A percentile compares a stretch with the other conserved stretches of the same genome.
Conservation (phyloP, 345 rosid genomes). For the Rhodamnia rubescens region DNA sequence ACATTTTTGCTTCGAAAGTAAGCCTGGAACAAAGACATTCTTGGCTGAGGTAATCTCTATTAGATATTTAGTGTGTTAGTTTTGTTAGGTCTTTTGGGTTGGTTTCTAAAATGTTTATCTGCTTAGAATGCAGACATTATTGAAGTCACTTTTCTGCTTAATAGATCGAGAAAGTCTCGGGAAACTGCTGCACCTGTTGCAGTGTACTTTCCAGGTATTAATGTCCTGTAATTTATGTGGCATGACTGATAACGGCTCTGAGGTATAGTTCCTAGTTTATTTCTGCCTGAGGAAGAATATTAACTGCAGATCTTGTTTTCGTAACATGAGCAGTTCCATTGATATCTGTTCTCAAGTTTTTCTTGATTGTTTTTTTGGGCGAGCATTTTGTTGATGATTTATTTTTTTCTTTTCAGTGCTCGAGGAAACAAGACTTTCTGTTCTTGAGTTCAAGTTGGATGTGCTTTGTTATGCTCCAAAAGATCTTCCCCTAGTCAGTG, state of each 20-base stretch:
- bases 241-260: not conserved
- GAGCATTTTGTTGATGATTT: not conserved
- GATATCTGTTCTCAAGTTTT: not conserved
- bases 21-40: constrained; percentile 18
- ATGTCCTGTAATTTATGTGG: not conserved
- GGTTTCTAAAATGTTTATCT: constrained; percentile 22
- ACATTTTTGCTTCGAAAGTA: constrained; percentile 43
- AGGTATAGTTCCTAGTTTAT: not conserved
- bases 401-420: constrained; percentile 31
- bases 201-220: constrained; percentile 65
- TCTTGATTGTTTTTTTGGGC: not conserved
- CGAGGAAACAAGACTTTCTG: constrained; percentile 54
- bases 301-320: not conserved
- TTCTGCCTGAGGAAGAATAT: not conserved
- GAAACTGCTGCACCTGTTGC: constrained; percentile 46
- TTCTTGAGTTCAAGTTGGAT: constrained; percentile 63
- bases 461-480: constrained; percentile 68
- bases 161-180: constrained; percentile 37
- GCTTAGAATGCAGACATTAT: constrained; percentile 81
- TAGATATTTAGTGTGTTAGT: not conserved
- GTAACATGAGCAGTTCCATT: not conserved
- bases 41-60: constrained; percentile 52
- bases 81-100: not conserved
- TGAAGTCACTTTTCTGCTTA: constrained; percentile 56
- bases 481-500: constrained; percentile 49